Conservation (phyloP, 1,284 basidiomycete genomes). For the Sphagnurus paluster region DNA sequence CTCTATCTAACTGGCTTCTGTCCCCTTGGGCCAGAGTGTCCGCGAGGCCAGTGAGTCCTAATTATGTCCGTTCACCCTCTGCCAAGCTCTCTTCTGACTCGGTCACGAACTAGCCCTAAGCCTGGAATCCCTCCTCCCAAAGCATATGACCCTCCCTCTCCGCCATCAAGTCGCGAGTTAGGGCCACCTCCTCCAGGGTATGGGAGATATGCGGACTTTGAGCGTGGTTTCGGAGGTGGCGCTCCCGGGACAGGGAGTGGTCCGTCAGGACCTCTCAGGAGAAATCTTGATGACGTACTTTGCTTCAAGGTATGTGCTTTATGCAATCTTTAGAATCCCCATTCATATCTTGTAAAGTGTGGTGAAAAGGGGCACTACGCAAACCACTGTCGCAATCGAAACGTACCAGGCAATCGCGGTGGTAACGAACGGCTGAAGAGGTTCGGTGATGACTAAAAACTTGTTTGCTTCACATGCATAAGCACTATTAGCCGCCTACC, state of each 20-base stretch:
- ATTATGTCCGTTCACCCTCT: too few species aligned
- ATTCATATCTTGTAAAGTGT: slow-evolving; percentile 48
- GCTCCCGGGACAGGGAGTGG: slow-evolving; percentile 20
- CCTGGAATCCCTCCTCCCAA: slow-evolving; percentile 69
- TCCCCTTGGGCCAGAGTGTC: slow-evolving; percentile 89
- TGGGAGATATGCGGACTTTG: slow-evolving; percentile 82
- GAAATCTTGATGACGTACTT: slow-evolving; percentile 83
- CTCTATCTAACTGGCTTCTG: slow-evolving; percentile 94
- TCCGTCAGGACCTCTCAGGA: slow-evolving; percentile 46
- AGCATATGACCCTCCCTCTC: slow-evolving; percentile 78
- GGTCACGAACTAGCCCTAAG: slow-evolving; percentile 60
- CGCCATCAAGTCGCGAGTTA: slow-evolving; percentile 74
- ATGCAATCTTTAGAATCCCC: background rate
- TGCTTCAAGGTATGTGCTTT: slow-evolving; percentile 77
- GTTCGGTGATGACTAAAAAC: slow-evolving; percentile 31
- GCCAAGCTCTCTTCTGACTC: slow-evolving; percentile 19
- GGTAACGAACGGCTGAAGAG: slow-evolving; percentile 56
- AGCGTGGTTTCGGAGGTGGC: slow-evolving; percentile 52
- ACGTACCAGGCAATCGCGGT: slow-evolving; percentile 79
- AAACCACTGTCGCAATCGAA: slow-evolving; percentile 88
- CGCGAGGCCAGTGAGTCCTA: slow-evolving; percentile 83
- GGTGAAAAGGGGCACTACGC: slow-evolving; percentile 93
- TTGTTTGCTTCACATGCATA: background rate
- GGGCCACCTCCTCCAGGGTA: slow-evolving; percentile 93
- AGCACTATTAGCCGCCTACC: too few species aligned